Evolutionary conservation across 106 monocot genomes (phyloP), one percentile per base, ranked within the genome.

Genomic region (Narthecium ossifragum): DNA sequence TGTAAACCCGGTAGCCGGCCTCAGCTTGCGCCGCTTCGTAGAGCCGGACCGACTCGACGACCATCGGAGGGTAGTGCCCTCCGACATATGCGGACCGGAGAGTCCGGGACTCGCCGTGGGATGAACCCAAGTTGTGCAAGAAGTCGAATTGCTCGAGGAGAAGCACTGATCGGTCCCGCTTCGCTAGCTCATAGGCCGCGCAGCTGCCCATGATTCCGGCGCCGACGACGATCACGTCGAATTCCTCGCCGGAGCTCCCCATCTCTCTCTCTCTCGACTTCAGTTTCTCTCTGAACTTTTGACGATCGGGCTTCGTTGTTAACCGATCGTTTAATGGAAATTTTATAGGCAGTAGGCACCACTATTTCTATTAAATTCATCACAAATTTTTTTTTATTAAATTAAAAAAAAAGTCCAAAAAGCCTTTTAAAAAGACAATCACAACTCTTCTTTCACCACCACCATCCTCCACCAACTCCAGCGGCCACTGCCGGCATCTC

Each of bases 41-140:
- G 63, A 98, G 87, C 20, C 58, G 68, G 61, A 21, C 23, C 8
- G 90, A 51, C 12, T 73, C 66, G 37, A 71, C 34, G 53, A 75
- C 90, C 75, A 90, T 72, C 11, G 72, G 36, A 1, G 74, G 46
- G 81, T 98, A 98, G 72, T 74, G 74, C 26, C 61, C 18, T 50
- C 79, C 81, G 0, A 84, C 71, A 73, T 98, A 98, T 52, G 90
- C 84, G 41, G 66, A 43, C 0, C 96, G 86, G 75, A 81, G 84
- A 39, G 96, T 98, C 31, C 90, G 90, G 32, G 96, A 98, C 66
- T 90, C 86, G 55, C 96, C 96, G 46, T 98, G 90, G 55, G 96
- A 98, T 29, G 96, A 98, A 53, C 96, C 90, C 9, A 70, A 80
- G 48, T 81, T 74, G 80, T 96, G 96, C 39, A 96, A 84, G 56